Evolutionary conservation across 164 flowering plant species (phyloP).

Genomic region (Nymphaea colorata): DNA sequence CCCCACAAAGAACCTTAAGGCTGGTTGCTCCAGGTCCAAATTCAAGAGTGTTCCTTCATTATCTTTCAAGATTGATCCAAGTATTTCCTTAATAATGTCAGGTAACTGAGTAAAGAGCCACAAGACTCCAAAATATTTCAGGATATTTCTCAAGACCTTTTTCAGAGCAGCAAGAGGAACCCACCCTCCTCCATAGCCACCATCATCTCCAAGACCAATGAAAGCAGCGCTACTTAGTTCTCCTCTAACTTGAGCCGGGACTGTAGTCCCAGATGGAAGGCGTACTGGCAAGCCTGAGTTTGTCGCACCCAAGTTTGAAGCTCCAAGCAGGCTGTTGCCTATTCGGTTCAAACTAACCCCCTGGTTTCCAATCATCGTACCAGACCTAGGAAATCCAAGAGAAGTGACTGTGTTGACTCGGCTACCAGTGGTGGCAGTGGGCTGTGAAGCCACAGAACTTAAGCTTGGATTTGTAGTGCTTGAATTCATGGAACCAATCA

Average conservation of each 20-base stretch:
- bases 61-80: slow-evolving; percentile 86
- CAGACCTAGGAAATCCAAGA: slow-evolving; percentile 41
- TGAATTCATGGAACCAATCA: slow-evolving; percentile 35
- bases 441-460: slow-evolving; percentile 36
- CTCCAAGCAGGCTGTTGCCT: slow-evolving; percentile 35
- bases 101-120: slow-evolving; percentile 99
- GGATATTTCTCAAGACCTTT: slow-evolving; percentile 89
- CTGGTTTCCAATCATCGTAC: slow-evolving; percentile 26
- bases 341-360: slow-evolving; percentile 42
- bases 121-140: slow-evolving; percentile 94
- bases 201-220: slow-evolving; percentile 99
- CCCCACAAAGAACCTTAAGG: slow-evolving; percentile 99
- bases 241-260: slow-evolving; percentile 86
- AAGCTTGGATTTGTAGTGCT: slow-evolving; percentile 27
- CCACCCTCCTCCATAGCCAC: slow-evolving; percentile 99
- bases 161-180: slow-evolving; percentile 98
- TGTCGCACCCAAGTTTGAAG: slow-evolving; percentile 40
- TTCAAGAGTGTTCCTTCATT: slow-evolving; percentile 92
- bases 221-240: slow-evolving; percentile 97
- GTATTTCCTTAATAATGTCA: slow-evolving; percentile 79
- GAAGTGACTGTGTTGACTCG: slow-evolving; percentile 40
- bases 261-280: slow-evolving; percentile 54
- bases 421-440: slow-evolving; percentile 32
- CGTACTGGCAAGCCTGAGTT: slow-evolving; percentile 59
- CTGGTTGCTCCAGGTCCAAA: slow-evolving; percentile 98